Evolutionary conservation across 2,329 filamentous ascomycete species (phyloP), one percentile per base, ranked within the genome.

Genomic region (Sclerotinia glacialis): DNA sequence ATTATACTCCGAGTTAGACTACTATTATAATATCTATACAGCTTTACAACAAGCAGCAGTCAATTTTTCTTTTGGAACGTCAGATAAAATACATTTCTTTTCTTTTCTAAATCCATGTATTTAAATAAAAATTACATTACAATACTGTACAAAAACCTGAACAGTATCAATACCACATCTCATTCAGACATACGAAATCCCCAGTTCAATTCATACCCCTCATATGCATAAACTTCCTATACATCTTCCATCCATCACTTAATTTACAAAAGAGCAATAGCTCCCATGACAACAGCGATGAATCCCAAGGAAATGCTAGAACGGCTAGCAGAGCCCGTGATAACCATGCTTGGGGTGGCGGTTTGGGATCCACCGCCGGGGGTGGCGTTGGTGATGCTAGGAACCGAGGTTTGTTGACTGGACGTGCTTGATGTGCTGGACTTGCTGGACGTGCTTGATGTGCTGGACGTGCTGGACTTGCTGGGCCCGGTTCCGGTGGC

Each of bases 321-420:
- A 56, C 61, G 61, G 40, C 40, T 56, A 34, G 61, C 61, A 64
- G 37, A n/a, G 21, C 61, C 61, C 14, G 61, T 64, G 21, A 46
- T 3, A 16, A 56, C 14, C 61, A 64, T 64, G 26, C 21, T 31
- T 14, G 61, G 28, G 1, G 61, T 16, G 23, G 37, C 26, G 3
- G 37, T 26, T 26, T 50, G 14, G 14, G 40, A 23, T 3, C 40
- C 40, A 9, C 37, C 18, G 2, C 40, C 61, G 21, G 61, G 26
- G 21, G 42, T 47, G 8, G 46, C 46, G n/a, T 37, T 21, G 1
- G 21, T 56, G 16, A 18, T 26, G 12, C 1, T 14, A 28, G 49
- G 14, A 18, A 18, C 9, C 14, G 50, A 34, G 7, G 40, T 23
- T 42, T 37, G 37, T 12, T 37, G 21, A 18, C 21, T 37, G 7